Conservation (phyloP, 169 alveolate genomes). For the Miamiensis avidus region DNA sequence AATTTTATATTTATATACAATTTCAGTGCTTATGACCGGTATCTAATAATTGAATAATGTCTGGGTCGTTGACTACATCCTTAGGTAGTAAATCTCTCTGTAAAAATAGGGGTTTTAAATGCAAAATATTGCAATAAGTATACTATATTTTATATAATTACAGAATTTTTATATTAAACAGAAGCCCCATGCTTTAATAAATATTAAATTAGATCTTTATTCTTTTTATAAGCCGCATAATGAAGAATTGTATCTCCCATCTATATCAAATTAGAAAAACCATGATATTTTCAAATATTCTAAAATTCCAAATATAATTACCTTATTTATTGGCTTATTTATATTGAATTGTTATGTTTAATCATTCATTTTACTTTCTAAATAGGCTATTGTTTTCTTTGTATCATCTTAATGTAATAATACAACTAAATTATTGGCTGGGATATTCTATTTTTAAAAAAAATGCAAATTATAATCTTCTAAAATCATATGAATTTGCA, state of each 20-base stretch:
- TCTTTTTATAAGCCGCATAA: slow-evolving; percentile 52
- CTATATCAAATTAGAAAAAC: background rate
- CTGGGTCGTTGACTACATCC: slow-evolving; percentile 6
- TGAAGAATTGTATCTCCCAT: slow-evolving; percentile 50
- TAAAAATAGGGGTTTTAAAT: background rate
- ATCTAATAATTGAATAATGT: background rate
- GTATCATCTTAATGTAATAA: slow-evolving; percentile 17
- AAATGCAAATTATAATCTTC: no score
- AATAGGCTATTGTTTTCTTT: background rate
- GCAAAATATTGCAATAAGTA: background rate
- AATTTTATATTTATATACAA: background rate
- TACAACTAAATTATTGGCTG: slow-evolving; percentile 12
- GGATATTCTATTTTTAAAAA: slow-evolving; percentile 1
- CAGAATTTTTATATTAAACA: slow-evolving; percentile 19
- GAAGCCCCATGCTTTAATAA: slow-evolving; percentile 24
- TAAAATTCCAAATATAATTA: background rate
- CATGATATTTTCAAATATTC: background rate
- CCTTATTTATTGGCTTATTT: slow-evolving; percentile 22
- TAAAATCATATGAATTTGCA: no score
- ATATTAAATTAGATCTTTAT: slow-evolving; percentile 34
- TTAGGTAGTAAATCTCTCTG: slow-evolving; percentile 13
- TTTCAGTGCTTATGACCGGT: background rate
- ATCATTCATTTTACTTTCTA: slow-evolving; percentile 9
- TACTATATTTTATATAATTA: slow-evolving; percentile 10
- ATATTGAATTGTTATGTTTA: background rate